A percentile compares a stretch with the other conserved stretches of the same genome.
Conservation (phyloP, 495 filamentous ascomycete genomes). For the Annulohypoxylon stygium region DNA sequence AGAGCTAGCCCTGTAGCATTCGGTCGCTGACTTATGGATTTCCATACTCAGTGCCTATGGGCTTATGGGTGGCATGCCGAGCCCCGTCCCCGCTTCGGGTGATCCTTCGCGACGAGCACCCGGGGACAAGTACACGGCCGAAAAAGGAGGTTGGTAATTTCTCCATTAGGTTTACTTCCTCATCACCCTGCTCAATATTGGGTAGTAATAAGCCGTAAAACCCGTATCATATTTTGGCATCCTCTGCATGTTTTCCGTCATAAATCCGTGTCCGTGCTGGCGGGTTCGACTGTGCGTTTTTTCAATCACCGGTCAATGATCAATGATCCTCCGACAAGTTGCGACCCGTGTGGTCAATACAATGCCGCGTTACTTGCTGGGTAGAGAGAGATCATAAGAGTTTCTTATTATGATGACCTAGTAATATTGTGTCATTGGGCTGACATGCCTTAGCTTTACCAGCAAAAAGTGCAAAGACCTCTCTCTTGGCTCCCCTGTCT, state of each 20-base stretch:
- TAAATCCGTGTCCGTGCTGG: conserved; percentile 34
- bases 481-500: conserved; percentile 14
- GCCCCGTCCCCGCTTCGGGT: conserved; percentile 44
- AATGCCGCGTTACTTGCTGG: no score
- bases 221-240: conserved; percentile 27
- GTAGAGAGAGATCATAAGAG: conserved; percentile 18
- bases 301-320: neutral
- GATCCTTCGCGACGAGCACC: conserved; percentile 31
- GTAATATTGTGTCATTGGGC: conserved; percentile 20
- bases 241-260: conserved; percentile 33
- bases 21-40: conserved; percentile 13
- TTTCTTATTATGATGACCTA: neutral
- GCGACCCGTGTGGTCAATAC: conserved; percentile 11
- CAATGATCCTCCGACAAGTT: conserved; percentile 22
- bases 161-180: conserved; percentile 37
- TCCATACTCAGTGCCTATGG: no score
- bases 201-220: conserved; percentile 36
- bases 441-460: conserved; percentile 24
- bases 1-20: conserved; percentile 4
- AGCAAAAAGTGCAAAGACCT: conserved; percentile 1
- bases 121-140: conserved; percentile 35
- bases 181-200: conserved; percentile 38
- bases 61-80: conserved; percentile 27
- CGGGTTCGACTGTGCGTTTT: conserved; percentile 30
- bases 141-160: conserved; percentile 46